Conservation (phyloP, 2,329 filamentous ascomycete genomes). For the Xylaria digitata region DNA sequence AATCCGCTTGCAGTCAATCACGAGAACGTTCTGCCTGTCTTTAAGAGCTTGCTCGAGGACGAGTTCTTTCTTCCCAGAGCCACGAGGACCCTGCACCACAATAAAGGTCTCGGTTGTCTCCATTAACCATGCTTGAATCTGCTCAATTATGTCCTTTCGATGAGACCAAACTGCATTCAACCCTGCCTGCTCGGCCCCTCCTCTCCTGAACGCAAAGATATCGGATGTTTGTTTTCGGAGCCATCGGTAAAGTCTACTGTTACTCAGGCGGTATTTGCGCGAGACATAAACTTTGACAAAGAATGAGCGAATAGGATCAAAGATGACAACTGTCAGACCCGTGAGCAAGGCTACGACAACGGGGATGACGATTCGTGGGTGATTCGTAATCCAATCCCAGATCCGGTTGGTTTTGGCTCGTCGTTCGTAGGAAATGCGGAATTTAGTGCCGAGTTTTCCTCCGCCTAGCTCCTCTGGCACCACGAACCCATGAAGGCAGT, state of each 20-base stretch:
- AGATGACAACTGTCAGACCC: constrained; percentile 84
- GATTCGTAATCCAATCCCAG: constrained; percentile 86
- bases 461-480: constrained; percentile 77
- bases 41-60: constrained; percentile 86
- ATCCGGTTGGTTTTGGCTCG: constrained; percentile 81
- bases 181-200: constrained; percentile 72
- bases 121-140: constrained; percentile 85
- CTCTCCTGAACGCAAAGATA: constrained; percentile 68
- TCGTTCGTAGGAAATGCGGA: constrained; percentile 86
- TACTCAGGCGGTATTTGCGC: constrained; percentile 76
- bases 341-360: constrained; percentile 83
- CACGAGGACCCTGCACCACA: constrained; percentile 90
- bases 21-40: constrained; percentile 78
- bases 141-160: constrained; percentile 81
- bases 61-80: constrained; percentile 89
- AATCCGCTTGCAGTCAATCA: constrained; percentile 93
- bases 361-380: constrained; percentile 90
- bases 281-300: constrained; percentile 92
- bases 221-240: constrained; percentile 78
- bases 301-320: constrained; percentile 93
- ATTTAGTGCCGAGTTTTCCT: constrained; percentile 77
- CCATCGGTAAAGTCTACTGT: constrained; percentile 82
- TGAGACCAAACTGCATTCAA: constrained; percentile 89
- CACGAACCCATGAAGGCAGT: constrained; percentile 88
- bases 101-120: constrained; percentile 93